These are phyloP conservation scores for Leishmania aethiopica DNA, from an alignment of 208 protist species.

Conservation along the genomic window DNA sequence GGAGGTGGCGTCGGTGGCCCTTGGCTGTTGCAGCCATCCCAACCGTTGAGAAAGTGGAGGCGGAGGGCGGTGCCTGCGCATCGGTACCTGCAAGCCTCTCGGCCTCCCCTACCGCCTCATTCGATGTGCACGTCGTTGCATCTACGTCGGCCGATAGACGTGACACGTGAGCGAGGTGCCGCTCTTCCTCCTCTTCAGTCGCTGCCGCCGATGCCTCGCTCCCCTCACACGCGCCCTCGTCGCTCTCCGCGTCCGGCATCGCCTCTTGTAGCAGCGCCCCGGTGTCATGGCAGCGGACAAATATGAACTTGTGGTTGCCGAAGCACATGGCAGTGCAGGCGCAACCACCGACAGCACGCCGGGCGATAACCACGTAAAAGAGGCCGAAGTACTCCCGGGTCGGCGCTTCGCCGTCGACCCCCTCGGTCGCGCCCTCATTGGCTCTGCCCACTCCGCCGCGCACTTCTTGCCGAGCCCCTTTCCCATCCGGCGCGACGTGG, in stretches of 20 bases:
- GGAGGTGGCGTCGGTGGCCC: background rate
- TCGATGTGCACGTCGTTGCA: background rate
- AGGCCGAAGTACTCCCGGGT: constrained; percentile 8
- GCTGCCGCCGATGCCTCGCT: background rate
- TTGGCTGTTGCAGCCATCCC: background rate
- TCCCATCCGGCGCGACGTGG: background rate
- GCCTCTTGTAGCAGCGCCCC: constrained; percentile 27
- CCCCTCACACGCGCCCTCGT: background rate
- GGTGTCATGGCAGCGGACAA: constrained; percentile 43
- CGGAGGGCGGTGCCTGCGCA: background rate
- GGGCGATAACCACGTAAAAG: constrained; percentile 71
- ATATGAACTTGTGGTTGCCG: constrained; percentile 85
- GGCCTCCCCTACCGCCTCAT: background rate
- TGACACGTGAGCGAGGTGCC: background rate
- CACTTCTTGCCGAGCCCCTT: background rate
- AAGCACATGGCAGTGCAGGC: constrained; percentile 64
- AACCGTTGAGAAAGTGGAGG: background rate
- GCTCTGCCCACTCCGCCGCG: background rate
- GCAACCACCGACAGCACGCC: constrained; percentile 57
- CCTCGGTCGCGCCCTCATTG: background rate
- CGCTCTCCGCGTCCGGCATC: background rate
- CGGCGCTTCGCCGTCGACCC: background rate
- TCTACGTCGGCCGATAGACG: background rate
- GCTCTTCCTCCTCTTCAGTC: background rate
- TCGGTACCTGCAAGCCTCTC: background rate